A percentile compares a stretch with the other conserved stretches of the same genome.
These are phyloP conservation scores for Leishmania arabica DNA, from an alignment of 208 protist species.

Conservation along the genomic window DNA sequence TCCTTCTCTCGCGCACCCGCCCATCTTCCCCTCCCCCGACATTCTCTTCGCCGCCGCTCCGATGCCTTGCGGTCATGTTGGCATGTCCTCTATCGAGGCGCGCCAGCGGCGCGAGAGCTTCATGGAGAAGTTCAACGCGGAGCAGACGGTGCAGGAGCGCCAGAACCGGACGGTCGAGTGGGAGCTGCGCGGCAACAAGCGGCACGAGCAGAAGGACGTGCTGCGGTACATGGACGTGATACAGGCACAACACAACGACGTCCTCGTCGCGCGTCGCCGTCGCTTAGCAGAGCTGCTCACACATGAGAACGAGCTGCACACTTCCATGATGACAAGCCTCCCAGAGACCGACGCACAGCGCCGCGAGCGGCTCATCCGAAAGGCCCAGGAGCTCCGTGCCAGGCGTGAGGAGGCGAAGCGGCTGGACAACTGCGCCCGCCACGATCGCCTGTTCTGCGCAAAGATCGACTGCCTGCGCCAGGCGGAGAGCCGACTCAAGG, in stretches of 20 bases:
- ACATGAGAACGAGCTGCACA: slow-evolving; percentile 61
- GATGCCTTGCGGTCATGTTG: slow-evolving; percentile 26
- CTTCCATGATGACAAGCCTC: slow-evolving; percentile 68
- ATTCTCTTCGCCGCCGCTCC: background rate
- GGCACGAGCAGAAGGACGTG: slow-evolving; percentile 51
- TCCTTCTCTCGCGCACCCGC: background rate
- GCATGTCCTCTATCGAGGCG: slow-evolving; percentile 50
- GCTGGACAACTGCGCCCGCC: slow-evolving; percentile 49
- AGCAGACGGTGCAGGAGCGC: slow-evolving; percentile 45
- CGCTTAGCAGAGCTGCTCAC: slow-evolving; percentile 72
- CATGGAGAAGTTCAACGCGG: slow-evolving; percentile 61
- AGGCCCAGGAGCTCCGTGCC: slow-evolving; percentile 69
- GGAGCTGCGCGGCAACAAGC: slow-evolving; percentile 56
- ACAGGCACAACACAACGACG: slow-evolving; percentile 82
- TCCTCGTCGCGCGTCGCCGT: slow-evolving; percentile 68
- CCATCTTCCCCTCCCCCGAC: too few relatives aligned
- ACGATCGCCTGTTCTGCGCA: slow-evolving; percentile 79
- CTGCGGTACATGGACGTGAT: slow-evolving; percentile 68
- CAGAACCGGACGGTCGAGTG: slow-evolving; percentile 55
- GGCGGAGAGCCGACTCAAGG: slow-evolving; percentile 84
- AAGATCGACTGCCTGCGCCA: slow-evolving; percentile 78
- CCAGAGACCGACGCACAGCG: slow-evolving; percentile 86
- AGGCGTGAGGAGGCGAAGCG: slow-evolving; percentile 59
- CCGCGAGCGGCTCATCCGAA: slow-evolving; percentile 76
- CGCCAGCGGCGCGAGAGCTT: slow-evolving; percentile 67